Base-by-base conservation (phyloP, 1,284 basidiomycete species). In the Melampsora americana region DNA sequence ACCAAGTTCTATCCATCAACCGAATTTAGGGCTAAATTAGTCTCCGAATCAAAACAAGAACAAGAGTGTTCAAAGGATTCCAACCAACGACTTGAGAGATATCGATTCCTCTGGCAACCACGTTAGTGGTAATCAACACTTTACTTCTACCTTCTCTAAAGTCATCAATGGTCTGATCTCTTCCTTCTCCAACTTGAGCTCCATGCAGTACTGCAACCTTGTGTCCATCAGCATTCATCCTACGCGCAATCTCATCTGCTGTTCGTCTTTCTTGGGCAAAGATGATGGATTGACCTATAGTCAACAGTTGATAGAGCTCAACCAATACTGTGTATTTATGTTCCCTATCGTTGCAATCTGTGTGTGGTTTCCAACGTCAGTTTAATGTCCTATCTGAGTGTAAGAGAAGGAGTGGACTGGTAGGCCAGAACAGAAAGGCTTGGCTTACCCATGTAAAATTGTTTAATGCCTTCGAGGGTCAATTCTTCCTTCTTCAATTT, bases 1-100 rank as follows among this genome's bases (percentile, higher is more conserved):
- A 75, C 73, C 66, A 75, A 75, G 39, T 75, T 75, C 73, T 75
- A 61, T 30, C 53, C 30, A 23, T n/a, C 30, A 67, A 0, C 28
- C n/a, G 2, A 23, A 66, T 42, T 53, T 30, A 46, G 30, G 28
- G 60, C 30, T 28, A 60, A 23, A 7, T 26, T n/a, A 39, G 26
- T 56, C 5, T 30, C 23, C 32, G 20, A n/a, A 11, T 18, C 26
- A 14, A 28, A 64, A 53, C 30, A 30, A 12, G 30, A 30, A 18
- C 30, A 56, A 28, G n/a, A 23, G 14, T 16, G 14, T 4, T 5
- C 12, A 20, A 28, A n/a, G 23, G 18, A 42, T 20, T 50, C 32
- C 96, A 93, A 92, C 97, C 94, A 85, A 98, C 99, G 79, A 99
- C 96, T 85, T 98, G 95, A 79, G 93, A 87, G 81, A 99, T 97